Evolutionary conservation across 129 eudicot genomes (phyloP).

Genomic region (Chrysanthemum makinoi): DNA sequence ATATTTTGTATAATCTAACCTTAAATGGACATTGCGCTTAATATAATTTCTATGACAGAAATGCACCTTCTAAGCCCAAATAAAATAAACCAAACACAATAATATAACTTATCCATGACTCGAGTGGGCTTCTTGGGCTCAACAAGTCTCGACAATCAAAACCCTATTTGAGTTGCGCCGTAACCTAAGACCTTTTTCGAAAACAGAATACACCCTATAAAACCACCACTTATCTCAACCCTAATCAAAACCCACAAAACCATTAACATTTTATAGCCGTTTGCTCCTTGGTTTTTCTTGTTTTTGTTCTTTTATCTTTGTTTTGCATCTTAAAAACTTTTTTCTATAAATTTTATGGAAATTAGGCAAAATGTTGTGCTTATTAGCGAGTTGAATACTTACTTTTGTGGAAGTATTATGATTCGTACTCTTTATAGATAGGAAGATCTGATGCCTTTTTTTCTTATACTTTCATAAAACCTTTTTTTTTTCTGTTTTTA

Average conservation of each 20-base stretch:
- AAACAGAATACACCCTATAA: conserved; percentile 22
- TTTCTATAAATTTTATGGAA: not conserved
- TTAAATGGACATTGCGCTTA: no score
- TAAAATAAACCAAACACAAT: no score
- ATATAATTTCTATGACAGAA: no score
- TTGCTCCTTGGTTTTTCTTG: not conserved
- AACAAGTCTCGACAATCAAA: not conserved
- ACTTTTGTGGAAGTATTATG: conserved; percentile 38
- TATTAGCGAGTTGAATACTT: conserved; percentile 46
- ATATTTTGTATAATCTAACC: no score
- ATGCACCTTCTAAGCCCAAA: not conserved
- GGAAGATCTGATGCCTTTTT: conserved; percentile 86
- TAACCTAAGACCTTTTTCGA: conserved; percentile 17
- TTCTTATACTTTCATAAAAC: not conserved
- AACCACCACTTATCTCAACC: not conserved
- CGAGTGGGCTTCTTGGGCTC: conserved; percentile 4
- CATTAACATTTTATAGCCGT: conserved; percentile 13
- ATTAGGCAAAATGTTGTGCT: conserved; percentile 53
- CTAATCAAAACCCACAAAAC: conserved; percentile 4
- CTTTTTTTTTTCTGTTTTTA: no score
- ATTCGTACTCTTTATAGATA: conserved; percentile 64
- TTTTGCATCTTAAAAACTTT: not conserved
- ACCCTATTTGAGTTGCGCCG: not conserved
- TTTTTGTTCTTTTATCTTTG: no score
- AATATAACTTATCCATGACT: not conserved